These are phyloP conservation scores for Roridomyces roridus DNA, from an alignment of 768 basidiomycete genomes.

Conservation along the genomic window DNA sequence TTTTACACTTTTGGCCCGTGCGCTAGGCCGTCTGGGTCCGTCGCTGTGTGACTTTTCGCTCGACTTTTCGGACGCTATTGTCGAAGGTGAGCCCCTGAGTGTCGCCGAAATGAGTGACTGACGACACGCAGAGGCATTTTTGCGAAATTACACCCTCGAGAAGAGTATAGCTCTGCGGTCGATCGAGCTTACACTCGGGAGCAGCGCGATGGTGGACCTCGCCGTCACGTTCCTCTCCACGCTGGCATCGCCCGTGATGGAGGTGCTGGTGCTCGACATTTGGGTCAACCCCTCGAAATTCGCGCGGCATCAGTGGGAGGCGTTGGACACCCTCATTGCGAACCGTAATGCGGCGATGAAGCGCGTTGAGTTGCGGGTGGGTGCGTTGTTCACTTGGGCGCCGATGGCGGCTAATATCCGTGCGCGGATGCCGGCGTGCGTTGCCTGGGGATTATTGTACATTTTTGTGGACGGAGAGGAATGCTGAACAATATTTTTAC, in stretches of 20 bases:
- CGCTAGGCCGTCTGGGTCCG: not conserved
- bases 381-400: not conserved
- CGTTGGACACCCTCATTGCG: not conserved
- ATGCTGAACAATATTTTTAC: too few relatives aligned
- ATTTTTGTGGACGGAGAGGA: not conserved
- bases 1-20: not conserved
- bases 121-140: not conserved
- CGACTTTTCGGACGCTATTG: not conserved
- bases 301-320: not conserved
- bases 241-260: not conserved
- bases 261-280: constrained; percentile 2
- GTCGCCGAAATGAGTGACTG: too few relatives aligned
- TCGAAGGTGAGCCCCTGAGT: too few relatives aligned
- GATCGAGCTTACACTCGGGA: constrained; percentile 1
- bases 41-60: not conserved
- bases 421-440: not conserved
- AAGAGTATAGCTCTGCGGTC: not conserved
- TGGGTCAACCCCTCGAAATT: not conserved
- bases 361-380: not conserved
- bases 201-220: not conserved
- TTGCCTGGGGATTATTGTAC: not conserved
- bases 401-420: not conserved
- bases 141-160: not conserved
- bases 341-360: not conserved
- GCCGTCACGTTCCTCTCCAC: not conserved